Evolutionary conservation across 257 asterid genomes (phyloP).

Genomic region (Nicotiana knightiana): DNA sequence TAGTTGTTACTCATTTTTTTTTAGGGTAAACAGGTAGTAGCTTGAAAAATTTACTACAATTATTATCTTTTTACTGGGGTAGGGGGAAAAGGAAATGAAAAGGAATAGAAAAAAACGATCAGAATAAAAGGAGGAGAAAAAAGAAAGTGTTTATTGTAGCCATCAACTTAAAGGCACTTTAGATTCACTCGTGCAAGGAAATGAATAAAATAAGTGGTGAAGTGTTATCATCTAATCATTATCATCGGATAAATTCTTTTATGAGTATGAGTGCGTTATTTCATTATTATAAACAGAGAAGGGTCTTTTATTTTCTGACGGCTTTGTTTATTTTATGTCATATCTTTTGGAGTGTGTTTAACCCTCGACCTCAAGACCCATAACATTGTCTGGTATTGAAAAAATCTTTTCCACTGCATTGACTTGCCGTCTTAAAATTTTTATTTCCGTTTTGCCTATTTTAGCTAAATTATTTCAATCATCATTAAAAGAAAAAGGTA

Average conservation of each 20-base stretch:
- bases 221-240: slow-evolving; percentile 36
- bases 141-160: background rate
- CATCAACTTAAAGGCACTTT: slow-evolving; percentile 26
- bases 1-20: too few relatives aligned
- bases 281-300: background rate
- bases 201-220: slow-evolving; percentile 18
- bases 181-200: slow-evolving; percentile 44
- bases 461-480: background rate
- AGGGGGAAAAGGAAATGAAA: too few relatives aligned
- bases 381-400: background rate
- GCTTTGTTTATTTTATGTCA: background rate
- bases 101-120: background rate
- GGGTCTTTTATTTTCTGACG: background rate
- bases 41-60: too few relatives aligned
- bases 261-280: slow-evolving; percentile 19
- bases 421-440: background rate
- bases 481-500: too few relatives aligned
- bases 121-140: background rate
- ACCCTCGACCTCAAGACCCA: background rate
- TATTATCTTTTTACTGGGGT: too few relatives aligned
- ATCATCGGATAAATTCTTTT: slow-evolving; percentile 33
- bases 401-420: background rate
- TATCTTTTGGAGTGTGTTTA: background rate
- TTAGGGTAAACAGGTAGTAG: too few relatives aligned
- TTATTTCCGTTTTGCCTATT: background rate